Conservation (phyloP, 257 asterid genomes). For the Salvia splendens region DNA sequence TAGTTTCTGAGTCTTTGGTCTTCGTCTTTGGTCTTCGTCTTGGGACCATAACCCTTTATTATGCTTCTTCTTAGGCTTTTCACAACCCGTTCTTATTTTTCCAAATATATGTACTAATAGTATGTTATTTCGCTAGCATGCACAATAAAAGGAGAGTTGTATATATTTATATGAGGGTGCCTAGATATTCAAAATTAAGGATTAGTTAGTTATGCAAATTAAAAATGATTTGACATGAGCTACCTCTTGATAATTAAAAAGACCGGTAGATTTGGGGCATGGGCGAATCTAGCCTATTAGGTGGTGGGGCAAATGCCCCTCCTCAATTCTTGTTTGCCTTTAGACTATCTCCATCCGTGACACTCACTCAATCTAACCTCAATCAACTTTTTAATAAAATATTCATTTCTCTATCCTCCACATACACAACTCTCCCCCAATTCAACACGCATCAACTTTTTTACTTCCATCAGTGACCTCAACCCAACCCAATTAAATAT, state of each 20-base stretch:
- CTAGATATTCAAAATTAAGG: constrained; percentile 33
- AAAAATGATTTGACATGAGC: constrained; percentile 18
- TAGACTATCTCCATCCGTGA: too few relatives aligned
- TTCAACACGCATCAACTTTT: too few relatives aligned
- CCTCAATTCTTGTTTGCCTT: too few relatives aligned
- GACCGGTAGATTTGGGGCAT: not conserved
- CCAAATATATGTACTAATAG: not conserved
- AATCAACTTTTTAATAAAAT: too few relatives aligned
- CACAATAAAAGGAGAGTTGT: not conserved
- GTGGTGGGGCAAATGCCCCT: too few relatives aligned
- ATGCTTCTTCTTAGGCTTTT: constrained; percentile 54
- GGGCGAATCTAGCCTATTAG: too few relatives aligned
- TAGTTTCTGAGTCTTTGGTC: constrained; percentile 62
- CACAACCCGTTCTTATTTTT: constrained; percentile 40
- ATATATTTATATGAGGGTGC: not conserved
- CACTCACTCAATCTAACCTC: too few relatives aligned
- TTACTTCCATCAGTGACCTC: too few relatives aligned
- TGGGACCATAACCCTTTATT: constrained; percentile 78
- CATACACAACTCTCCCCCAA: too few relatives aligned
- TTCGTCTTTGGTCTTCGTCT: constrained; percentile 79
- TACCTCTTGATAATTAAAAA: constrained; percentile 24
- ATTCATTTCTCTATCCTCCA: too few relatives aligned
- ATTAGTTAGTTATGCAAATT: constrained; percentile 23
- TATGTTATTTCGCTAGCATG: not conserved
- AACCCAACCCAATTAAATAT: too few relatives aligned